These are phyloP conservation scores for Rhododendron ovatum DNA, from an alignment of 148 eudicot species.

Conservation along the genomic window DNA sequence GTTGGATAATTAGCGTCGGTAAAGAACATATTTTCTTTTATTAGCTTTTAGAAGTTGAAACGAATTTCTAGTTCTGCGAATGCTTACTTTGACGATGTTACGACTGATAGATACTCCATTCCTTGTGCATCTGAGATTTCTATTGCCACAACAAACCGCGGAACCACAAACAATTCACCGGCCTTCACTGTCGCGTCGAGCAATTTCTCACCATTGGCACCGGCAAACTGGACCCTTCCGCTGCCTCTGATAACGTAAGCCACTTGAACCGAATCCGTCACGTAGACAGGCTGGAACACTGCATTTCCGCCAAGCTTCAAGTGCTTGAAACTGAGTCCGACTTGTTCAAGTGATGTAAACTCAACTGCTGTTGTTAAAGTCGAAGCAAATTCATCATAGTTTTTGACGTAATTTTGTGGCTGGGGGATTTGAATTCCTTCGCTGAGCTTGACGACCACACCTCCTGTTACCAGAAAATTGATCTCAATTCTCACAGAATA, in stretches of 20 bases:
- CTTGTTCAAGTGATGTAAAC: conserved; percentile 5
- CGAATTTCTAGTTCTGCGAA: background rate
- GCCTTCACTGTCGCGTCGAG: conserved; percentile 23
- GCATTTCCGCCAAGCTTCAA: conserved; percentile 26
- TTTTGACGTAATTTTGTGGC: background rate
- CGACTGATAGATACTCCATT: conserved; percentile 31
- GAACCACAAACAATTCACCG: conserved; percentile 42
- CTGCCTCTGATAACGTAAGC: conserved; percentile 39
- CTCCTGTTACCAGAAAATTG: too few species aligned
- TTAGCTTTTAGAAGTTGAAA: background rate
- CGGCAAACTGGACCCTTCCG: conserved; percentile 36
- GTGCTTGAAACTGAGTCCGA: conserved; percentile 20
- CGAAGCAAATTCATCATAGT: background rate
- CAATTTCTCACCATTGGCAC: conserved; percentile 17
- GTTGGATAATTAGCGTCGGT: too few species aligned
- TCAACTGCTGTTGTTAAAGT: conserved; percentile 2
- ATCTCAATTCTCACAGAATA: too few species aligned
- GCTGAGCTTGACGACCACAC: conserved; percentile 22
- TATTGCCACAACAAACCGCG: conserved; percentile 21
- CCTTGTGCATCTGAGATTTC: conserved; percentile 29
- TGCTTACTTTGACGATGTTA: conserved; percentile 38
- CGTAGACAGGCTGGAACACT: conserved; percentile 22
- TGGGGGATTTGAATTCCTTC: conserved; percentile 6
- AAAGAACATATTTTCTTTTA: too few species aligned
- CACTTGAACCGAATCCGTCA: conserved; percentile 21